Evolutionary conservation across 2,329 filamentous ascomycete species (phyloP).

Genomic region (Phaeomoniella chlamydospora): DNA sequence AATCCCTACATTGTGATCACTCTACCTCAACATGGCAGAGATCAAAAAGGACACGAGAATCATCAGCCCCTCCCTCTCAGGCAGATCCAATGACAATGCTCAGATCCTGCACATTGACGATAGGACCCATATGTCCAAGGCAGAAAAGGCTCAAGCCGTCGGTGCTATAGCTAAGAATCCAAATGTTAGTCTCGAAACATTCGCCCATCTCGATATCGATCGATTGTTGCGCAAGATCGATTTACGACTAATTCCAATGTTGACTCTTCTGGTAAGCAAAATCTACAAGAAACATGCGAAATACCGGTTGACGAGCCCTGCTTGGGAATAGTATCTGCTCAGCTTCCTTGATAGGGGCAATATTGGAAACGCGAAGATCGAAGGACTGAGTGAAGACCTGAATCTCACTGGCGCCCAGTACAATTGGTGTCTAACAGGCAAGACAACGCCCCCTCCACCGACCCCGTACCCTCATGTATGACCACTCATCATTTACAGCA

Average conservation of each 20-base stretch:
- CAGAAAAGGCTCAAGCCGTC: background rate
- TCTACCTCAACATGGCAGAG: too few relatives aligned
- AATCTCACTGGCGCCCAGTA: constrained; percentile 16
- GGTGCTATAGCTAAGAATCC: background rate
- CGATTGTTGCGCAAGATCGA: constrained; percentile 10
- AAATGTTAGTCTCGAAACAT: background rate
- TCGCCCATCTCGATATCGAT: constrained; percentile 8
- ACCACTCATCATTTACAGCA: constrained; percentile 37
- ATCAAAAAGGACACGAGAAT: too few relatives aligned
- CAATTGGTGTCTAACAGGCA: constrained; percentile 37
- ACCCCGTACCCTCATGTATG: constrained; percentile 3
- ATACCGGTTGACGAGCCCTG: too few relatives aligned
- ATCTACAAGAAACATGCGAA: constrained; percentile 4
- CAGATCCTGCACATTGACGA: background rate
- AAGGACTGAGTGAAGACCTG: constrained; percentile 15
- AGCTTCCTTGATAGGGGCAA: constrained; percentile 16
- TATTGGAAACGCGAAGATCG: constrained; percentile 15
- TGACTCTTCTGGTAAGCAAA: constrained; percentile 7
- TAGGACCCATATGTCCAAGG: background rate
- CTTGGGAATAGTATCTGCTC: constrained; percentile 18
- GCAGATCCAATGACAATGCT: background rate
- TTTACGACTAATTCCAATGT: constrained; percentile 7
- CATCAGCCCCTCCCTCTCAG: background rate
- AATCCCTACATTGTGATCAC: too few relatives aligned
- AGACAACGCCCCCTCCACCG: too few relatives aligned